phyloP scores from a whole-genome alignment of 2,329 filamentous ascomycete species.

The Fusarium pilosicola region DNA sequence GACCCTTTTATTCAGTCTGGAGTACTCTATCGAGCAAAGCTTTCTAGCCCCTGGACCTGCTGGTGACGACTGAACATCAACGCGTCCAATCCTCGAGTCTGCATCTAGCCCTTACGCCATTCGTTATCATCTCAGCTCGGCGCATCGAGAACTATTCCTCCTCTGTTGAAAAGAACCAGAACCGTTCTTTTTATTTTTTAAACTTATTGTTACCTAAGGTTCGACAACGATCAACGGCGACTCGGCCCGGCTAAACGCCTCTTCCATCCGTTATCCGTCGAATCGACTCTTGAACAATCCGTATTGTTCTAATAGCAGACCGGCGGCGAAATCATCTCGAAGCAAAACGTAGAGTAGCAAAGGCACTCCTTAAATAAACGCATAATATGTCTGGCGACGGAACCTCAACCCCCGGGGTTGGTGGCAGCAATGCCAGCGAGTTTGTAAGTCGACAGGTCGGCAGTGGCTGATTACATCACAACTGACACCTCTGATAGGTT shows the following conservation, averaged over 20 bases:
- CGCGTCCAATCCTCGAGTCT: conserved; percentile 21
- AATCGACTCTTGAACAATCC: conserved; percentile 20
- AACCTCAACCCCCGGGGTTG: conserved; percentile 49
- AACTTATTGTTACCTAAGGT: conserved; percentile 1
- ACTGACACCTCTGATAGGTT: conserved; percentile 68
- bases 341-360: background rate
- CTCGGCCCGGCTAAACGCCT: conserved; percentile 34
- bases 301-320: conserved; percentile 2
- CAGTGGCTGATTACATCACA: background rate
- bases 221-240: conserved; percentile 16
- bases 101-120: conserved; percentile 13
- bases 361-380: conserved; percentile 1
- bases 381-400: conserved; percentile 49
- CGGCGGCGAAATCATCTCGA: background rate
- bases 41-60: conserved; percentile 13
- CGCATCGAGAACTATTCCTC: conserved; percentile 12
- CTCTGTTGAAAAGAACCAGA: background rate
- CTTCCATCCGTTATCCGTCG: conserved; percentile 16
- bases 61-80: conserved; percentile 18
- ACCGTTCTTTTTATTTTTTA: background rate
- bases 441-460: conserved; percentile 73
- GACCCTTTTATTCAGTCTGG: conserved; percentile 16
- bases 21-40: conserved; percentile 9
- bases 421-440: conserved; percentile 87
- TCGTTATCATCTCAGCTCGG: conserved; percentile 13